These are phyloP conservation scores for Ogataea allantospora DNA, from an alignment of 805 yeast species.

Conservation along the genomic window DNA sequence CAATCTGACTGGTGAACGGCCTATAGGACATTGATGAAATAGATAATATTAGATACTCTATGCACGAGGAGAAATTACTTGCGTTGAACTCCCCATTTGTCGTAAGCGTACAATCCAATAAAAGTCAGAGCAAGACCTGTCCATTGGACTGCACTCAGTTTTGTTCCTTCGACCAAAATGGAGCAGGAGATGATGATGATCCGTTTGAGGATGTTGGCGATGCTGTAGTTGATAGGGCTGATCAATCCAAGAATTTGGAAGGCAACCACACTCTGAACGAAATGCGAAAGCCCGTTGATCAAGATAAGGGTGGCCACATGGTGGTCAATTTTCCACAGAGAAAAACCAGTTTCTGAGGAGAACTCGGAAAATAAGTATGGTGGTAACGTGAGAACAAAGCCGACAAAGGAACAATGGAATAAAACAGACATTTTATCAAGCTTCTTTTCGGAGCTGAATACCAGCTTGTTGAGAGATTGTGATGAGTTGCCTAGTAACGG, in stretches of 20 bases:
- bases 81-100: constrained; percentile 56
- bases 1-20: constrained; percentile 57
- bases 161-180: constrained; percentile 58
- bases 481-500: constrained; percentile 27
- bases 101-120: constrained; percentile 66
- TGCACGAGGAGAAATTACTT: constrained; percentile 8
- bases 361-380: constrained; percentile 60
- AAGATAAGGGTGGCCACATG: constrained; percentile 40
- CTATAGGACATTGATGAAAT: constrained; percentile 32
- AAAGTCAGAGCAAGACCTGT: constrained; percentile 56
- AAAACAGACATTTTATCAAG: constrained; percentile 70
- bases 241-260: constrained; percentile 71
- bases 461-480: constrained; percentile 24
- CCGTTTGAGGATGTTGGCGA: constrained; percentile 74
- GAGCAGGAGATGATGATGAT: constrained; percentile 69
- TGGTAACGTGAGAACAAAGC: constrained; percentile 65
- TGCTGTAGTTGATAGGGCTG: constrained; percentile 75
- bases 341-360: constrained; percentile 32
- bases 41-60: not conserved
- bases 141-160: constrained; percentile 40
- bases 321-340: constrained; percentile 30
- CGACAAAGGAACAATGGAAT: constrained; percentile 68
- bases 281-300: constrained; percentile 69
- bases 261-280: constrained; percentile 69
- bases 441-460: constrained; percentile 36